Base-by-base conservation (phyloP, 2,329 filamentous ascomycete species). In the Aureobasidium melanogenum region DNA sequence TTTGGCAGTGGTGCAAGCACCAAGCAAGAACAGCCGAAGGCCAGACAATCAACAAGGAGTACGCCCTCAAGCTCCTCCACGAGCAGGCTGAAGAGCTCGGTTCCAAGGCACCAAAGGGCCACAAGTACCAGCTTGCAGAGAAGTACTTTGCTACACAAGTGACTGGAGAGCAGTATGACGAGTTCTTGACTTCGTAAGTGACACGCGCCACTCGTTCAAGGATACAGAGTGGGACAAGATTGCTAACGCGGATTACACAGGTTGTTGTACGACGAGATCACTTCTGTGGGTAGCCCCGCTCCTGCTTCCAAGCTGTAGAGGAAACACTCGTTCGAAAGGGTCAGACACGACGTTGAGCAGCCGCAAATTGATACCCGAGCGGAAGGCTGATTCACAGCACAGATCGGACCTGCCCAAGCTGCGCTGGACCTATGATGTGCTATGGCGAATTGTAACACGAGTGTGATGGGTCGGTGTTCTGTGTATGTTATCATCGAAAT, bases 161-260 rank as follows among this genome's bases (percentile, higher is more conserved):
- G 62, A 97, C 93, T 3, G 94, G 94, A 61, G 94, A 97, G 80
- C 92, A 97, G 68, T 97, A 97, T 74, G 91, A 92, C 14, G 94
- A 99, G 75, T 97, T 97, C 79, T 77, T 99, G 79, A 97, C 91
- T 66, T 80, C 82, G 86, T 90, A 80, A 82, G 87, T 78, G 60
- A 26, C 34, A 19, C 2, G 1, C 14, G 3, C 12, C 1, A 9
- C 10, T 24, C 5, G 1, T 41, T 19, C 38, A 41, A 36, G 32
- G 30, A 17, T 61, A 39, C 47, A 56, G 14, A 28, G 48, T 34
- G 17, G 26, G 48, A 61, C 48, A 55, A 39, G 47, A 44, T 63
- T 48, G 19, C 63, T 68, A 56, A 71, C 66, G 1, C 2, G 32
- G 12, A 12, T n/a, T 28, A 32, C 57, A 32, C 64, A 94, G 88